Percentiles rank a stretch among this genome's conserved stretches.
These are phyloP conservation scores for Priceomyces medius DNA, from an alignment of 805 yeast genomes.

Conservation along the genomic window DNA sequence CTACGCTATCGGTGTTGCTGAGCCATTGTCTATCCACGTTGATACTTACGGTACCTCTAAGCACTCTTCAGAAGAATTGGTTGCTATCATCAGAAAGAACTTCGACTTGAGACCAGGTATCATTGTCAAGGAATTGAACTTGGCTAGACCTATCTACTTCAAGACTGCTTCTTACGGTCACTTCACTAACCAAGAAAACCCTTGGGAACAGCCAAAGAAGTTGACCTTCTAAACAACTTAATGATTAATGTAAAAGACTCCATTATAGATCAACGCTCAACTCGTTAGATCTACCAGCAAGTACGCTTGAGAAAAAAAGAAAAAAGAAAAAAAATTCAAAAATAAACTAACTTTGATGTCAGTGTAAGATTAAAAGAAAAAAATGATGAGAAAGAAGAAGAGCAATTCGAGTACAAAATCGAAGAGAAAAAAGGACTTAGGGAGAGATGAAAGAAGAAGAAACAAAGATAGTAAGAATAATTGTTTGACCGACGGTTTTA, in stretches of 20 bases:
- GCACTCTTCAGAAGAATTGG: slow-evolving; percentile 85
- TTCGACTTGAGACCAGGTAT: slow-evolving; percentile 99
- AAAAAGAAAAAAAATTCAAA: neutral
- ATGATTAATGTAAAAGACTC: slow-evolving; percentile 48
- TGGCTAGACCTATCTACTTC: slow-evolving; percentile 98
- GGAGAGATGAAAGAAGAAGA: neutral
- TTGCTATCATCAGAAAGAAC: slow-evolving; percentile 86
- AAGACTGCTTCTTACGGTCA: slow-evolving; percentile 99
- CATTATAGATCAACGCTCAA: slow-evolving; percentile 41
- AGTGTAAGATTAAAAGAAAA: neutral
- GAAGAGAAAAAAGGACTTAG: neutral
- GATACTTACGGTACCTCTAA: slow-evolving; percentile 98
- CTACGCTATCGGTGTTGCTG: slow-evolving; percentile 99
- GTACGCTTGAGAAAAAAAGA: slow-evolving; percentile 1
- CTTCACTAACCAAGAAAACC: slow-evolving; percentile 97
- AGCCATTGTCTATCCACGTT: slow-evolving; percentile 95
- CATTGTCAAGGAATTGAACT: slow-evolving; percentile 91
- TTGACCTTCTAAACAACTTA: slow-evolving; percentile 53
- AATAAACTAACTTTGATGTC: neutral
- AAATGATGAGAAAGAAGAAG: neutral
- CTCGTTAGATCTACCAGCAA: slow-evolving; percentile 35
- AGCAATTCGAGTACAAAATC: too few relatives aligned
- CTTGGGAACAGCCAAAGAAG: slow-evolving; percentile 97
- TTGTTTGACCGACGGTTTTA: slow-evolving; percentile 12
- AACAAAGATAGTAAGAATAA: slow-evolving; percentile 2